Base-by-base conservation (phyloP, 2,329 filamentous ascomycete species). In the Curvularia hawaiiensis region DNA sequence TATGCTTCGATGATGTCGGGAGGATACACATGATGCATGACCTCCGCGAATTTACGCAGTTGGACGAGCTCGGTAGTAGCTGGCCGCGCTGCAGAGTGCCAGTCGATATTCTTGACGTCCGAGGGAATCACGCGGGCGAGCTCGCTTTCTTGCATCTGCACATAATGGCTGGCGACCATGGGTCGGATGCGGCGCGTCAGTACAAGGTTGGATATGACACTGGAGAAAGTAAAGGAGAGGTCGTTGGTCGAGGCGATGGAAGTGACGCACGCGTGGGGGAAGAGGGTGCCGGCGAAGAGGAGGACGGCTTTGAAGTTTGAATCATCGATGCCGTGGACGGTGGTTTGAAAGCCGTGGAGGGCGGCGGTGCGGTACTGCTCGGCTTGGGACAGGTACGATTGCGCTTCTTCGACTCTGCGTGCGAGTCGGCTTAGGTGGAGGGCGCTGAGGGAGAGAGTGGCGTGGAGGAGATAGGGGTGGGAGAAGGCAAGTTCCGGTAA, bases 401-500 rank as follows among this genome's bases (percentile, higher is more conserved):
- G n/a, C 20, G 44, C 47, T 31, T 57, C 49, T 10, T 11, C 22
- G 22, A 24, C 44, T 18, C 43, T 50, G 6, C 35, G 54, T 49
- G 77, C 70, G 8, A 77, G 52, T 18, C 75, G 75, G 20, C 75
- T 77, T 14, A 80, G 61, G 52, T 82, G 80, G 20, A 82, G 67
- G 8, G 79, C 78, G 6, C 79, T 73, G 10, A 82, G 63, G 5
- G 79, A 79, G 4, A 81, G 69, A 11, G 80, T 67, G 30, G 74
- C 75, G 55, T 80, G 75, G 12, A 82, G 68, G n/a, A 82, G 68
- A 44, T 79, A 81, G 3, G 77, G 72, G 59, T 78, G 75, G 5
- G 76, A 71, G 48, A 79, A 77, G 1, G 77, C 77, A 28, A 76
- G 60, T 30, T 72, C 65, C 33, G 70, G 64, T n/a, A 78, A 54